Evolutionary conservation across 1,284 basidiomycete species (phyloP).

Genomic region (Cryptococcus neoformans): DNA sequence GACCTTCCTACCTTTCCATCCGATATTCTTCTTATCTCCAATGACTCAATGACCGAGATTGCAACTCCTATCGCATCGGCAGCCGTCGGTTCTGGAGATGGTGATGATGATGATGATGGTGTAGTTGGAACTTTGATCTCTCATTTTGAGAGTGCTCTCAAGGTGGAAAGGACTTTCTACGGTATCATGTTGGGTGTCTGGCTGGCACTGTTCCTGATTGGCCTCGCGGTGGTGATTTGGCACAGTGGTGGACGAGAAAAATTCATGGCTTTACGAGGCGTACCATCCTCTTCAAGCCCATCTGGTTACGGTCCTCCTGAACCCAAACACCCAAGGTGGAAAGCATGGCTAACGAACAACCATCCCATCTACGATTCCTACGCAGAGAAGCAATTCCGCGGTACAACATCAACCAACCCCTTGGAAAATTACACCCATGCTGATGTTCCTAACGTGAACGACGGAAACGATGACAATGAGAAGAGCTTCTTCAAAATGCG

Average conservation of each 20-base stretch:
- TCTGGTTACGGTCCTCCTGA: background rate
- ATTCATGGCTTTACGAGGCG: slow-evolving; percentile 16
- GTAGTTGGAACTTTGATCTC: slow-evolving; percentile 70
- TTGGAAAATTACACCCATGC: background rate
- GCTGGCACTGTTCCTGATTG: slow-evolving; percentile 48
- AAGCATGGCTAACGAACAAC: slow-evolving; percentile 17
- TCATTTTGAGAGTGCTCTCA: slow-evolving; percentile 66
- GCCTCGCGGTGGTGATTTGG: slow-evolving; percentile 38
- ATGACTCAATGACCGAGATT: slow-evolving; percentile 66
- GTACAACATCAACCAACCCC: slow-evolving; percentile 11
- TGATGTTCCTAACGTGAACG: slow-evolving; percentile 1
- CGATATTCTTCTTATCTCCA: slow-evolving; percentile 70
- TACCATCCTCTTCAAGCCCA: background rate
- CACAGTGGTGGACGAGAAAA: slow-evolving; percentile 32
- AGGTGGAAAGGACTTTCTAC: slow-evolving; percentile 80
- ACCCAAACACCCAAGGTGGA: slow-evolving; percentile 3
- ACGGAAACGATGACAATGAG: slow-evolving; percentile 9
- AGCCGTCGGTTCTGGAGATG: slow-evolving; percentile 62
- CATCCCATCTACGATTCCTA: slow-evolving; percentile 36
- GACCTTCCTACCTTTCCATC: slow-evolving; percentile 71
- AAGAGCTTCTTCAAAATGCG: slow-evolving; percentile 22
- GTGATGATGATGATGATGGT: slow-evolving; percentile 55
- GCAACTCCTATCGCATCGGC: slow-evolving; percentile 72
- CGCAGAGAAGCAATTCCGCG: slow-evolving; percentile 25
- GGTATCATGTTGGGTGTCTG: slow-evolving; percentile 74